Conservation (phyloP, 768 basidiomycete species). For the Tulasnella sp. region DNA sequence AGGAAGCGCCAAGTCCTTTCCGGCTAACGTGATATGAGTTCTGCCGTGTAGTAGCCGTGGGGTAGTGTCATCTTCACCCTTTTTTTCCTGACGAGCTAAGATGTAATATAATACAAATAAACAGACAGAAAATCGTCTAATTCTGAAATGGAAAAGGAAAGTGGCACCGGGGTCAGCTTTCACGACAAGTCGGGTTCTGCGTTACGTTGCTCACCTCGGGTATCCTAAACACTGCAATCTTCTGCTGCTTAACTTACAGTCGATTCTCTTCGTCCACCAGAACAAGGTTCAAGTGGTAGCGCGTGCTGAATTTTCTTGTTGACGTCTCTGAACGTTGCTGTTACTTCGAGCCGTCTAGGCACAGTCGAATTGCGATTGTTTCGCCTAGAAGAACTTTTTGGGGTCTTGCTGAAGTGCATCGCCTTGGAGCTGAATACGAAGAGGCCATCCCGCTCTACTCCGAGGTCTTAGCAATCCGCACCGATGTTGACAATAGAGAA, state of each 20-base stretch:
- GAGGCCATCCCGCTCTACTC: too few species aligned
- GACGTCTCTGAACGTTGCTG: constrained; percentile 97
- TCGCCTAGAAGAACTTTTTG: constrained; percentile 53
- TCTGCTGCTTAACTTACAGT: constrained; percentile 97
- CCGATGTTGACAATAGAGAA: too few species aligned
- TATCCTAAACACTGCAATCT: constrained; percentile 90
- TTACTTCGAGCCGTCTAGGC: constrained; percentile 96
- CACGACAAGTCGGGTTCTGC: neutral
- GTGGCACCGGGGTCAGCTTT: neutral
- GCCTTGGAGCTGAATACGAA: too few species aligned
- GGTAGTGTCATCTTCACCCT: too few species aligned
- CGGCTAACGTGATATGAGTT: too few species aligned
- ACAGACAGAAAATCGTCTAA: neutral
- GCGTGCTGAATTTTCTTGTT: constrained; percentile 99
- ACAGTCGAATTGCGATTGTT: constrained; percentile 95
- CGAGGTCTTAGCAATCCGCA: too few species aligned
- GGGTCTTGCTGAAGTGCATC: neutral
- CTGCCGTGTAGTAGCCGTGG: too few species aligned
- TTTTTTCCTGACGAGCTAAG: neutral
- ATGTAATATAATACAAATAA: neutral
- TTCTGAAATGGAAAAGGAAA: neutral
- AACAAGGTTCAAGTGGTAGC: constrained; percentile 97
- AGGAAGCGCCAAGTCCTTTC: neutral
- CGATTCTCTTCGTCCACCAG: constrained; percentile 98
- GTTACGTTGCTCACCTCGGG: constrained; percentile 45